Conservation (phyloP, 2,329 filamentous ascomycete genomes). For the Colletotrichum sp. region DNA sequence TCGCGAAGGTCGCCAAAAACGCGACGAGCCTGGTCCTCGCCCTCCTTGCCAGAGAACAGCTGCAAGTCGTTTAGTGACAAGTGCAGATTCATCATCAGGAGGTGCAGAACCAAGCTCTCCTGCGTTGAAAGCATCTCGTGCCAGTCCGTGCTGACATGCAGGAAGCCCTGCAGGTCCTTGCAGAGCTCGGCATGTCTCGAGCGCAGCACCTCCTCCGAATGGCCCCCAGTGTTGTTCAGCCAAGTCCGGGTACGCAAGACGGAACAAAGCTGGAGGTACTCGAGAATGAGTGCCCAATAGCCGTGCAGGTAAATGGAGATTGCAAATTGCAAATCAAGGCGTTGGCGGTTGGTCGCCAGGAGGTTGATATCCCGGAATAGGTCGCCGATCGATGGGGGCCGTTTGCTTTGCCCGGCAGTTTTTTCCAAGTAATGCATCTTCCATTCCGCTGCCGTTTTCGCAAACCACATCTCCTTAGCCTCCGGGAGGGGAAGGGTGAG, state of each 20-base stretch:
- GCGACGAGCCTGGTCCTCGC: slow-evolving; percentile 66
- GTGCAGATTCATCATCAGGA: slow-evolving; percentile 68
- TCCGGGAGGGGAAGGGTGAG: slow-evolving; percentile 70
- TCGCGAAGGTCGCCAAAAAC: slow-evolving; percentile 63
- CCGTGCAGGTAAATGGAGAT: slow-evolving; percentile 67
- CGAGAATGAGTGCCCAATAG: slow-evolving; percentile 69
- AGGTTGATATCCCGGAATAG: slow-evolving; percentile 61
- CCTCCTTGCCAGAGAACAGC: slow-evolving; percentile 71
- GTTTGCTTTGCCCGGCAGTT: slow-evolving; percentile 39
- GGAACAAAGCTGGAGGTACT: slow-evolving; percentile 66
- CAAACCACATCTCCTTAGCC: slow-evolving; percentile 68
- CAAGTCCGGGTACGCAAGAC: slow-evolving; percentile 54
- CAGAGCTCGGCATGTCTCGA: slow-evolving; percentile 68
- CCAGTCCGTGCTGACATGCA: slow-evolving; percentile 46
- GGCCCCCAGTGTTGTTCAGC: slow-evolving; percentile 40
- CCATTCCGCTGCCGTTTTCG: slow-evolving; percentile 68
- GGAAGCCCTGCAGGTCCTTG: slow-evolving; percentile 57
- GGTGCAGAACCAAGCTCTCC: slow-evolving; percentile 53
- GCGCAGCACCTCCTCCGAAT: slow-evolving; percentile 50
- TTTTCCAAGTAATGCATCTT: slow-evolving; percentile 60
- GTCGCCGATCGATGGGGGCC: slow-evolving; percentile 58
- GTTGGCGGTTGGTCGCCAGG: slow-evolving; percentile 50
- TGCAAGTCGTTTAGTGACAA: slow-evolving; percentile 70
- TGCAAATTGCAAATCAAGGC: slow-evolving; percentile 61
- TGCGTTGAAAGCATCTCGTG: slow-evolving; percentile 46